phyloP scores from a whole-genome alignment of 2,329 filamentous ascomycete genomes.

The Raffaelea ambrosiae region DNA sequence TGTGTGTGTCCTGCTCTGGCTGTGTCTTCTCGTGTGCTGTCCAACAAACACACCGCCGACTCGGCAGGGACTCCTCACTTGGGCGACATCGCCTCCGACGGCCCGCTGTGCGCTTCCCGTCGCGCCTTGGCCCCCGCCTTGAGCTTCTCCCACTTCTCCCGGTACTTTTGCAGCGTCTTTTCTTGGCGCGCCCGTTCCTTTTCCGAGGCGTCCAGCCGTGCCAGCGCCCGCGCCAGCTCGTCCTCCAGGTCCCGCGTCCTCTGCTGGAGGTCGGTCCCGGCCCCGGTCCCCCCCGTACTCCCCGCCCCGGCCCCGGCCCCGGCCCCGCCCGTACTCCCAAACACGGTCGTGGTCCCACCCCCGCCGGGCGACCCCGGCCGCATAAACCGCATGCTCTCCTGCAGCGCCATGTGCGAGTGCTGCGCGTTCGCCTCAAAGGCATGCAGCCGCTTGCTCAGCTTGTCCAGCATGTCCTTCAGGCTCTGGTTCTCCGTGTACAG shows the following conservation, averaged over 20 bases:
- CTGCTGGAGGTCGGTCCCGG: constrained; percentile 34
- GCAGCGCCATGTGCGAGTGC: constrained; percentile 74
- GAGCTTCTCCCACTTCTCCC: constrained; percentile 53
- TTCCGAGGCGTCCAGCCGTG: constrained; percentile 60
- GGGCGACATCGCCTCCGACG: constrained; percentile 14
- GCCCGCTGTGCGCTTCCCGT: constrained; percentile 30
- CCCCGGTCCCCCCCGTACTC: constrained; percentile 6
- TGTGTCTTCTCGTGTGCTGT: too few species aligned
- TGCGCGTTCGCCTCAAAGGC: constrained; percentile 91
- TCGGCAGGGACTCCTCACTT: too few species aligned
- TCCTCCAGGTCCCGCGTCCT: constrained; percentile 61
- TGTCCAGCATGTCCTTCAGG: constrained; percentile 77
- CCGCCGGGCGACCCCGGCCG: constrained; percentile 42
- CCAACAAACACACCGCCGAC: too few species aligned
- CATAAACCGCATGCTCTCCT: constrained; percentile 68
- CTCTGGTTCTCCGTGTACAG: constrained; percentile 81
- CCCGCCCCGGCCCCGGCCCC: constrained; percentile 16
- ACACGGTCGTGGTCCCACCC: not conserved
- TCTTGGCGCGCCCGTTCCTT: constrained; percentile 47
- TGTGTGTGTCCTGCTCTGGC: too few species aligned
- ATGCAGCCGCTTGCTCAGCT: constrained; percentile 77
- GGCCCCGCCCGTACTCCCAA: not conserved
- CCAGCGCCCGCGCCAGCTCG: constrained; percentile 46
- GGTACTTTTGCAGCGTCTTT: constrained; percentile 48
- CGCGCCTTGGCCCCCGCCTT: constrained; percentile 54